Conservation (phyloP, 1,284 basidiomycete species). For the Rhodotorula sp. region DNA sequence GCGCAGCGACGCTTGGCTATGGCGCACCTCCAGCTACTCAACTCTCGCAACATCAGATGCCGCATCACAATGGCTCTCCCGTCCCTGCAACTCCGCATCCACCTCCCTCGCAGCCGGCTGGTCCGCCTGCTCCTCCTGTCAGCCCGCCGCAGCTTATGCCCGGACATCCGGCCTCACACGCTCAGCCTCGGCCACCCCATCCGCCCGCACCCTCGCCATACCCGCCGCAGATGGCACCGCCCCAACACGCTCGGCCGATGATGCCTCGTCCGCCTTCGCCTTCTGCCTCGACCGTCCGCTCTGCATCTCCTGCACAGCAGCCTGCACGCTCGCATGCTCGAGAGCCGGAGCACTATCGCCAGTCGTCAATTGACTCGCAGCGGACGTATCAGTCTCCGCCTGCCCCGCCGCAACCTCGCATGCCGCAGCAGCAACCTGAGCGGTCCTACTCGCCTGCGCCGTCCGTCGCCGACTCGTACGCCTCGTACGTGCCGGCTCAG, state of each 20-base stretch:
- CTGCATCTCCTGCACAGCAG: neutral
- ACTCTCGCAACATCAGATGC: neutral
- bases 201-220: neutral
- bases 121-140: neutral
- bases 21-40: neutral
- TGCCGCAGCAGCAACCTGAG: neutral
- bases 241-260: neutral
- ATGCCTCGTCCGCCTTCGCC: neutral
- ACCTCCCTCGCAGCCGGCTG: no score
- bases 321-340: neutral
- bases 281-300: neutral
- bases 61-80: neutral
- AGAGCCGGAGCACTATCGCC: neutral
- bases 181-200: slow-evolving; percentile 6
- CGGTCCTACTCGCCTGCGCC: slow-evolving; percentile 3
- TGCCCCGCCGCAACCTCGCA: neutral
- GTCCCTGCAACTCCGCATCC: neutral
- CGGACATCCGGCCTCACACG: neutral
- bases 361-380: neutral
- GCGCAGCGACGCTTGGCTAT: neutral
- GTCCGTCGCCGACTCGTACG: neutral
- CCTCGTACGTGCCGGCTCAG: neutral
- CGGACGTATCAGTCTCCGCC: neutral
- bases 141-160: slow-evolving; percentile 41
- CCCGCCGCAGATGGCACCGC: neutral